Base-by-base conservation (phyloP, 129 eudicot genomes). In the Apium graveolens region DNA sequence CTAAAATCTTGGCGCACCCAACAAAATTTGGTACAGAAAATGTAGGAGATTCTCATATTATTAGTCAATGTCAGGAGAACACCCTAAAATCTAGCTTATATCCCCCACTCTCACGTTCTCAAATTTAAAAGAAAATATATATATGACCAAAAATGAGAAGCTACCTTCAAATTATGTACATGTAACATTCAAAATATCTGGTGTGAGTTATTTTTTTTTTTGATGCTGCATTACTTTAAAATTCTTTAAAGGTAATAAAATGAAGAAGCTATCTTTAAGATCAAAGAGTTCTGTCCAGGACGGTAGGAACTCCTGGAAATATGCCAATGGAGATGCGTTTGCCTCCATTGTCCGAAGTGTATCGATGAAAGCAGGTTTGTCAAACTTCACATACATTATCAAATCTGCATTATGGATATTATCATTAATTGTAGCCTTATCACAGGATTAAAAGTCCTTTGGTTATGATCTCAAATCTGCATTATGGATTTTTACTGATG, bases 201-300 rank as follows among this genome's bases (percentile, higher is more conserved):
- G 20, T 5, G 18, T 63, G 13, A 35, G 37, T 0, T 18, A n/a
- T 65, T 3, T 31, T 16, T 5, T 48, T 31, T 16, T 31, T 31
- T 31, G 5, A 0, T 13, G 18, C 70, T 4, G 39, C 8, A 11
- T 4, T 65, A 12, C 29, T 29, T 3, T 65, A 29, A 5, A 65
- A 65, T 27, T 12, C 7, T 29, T 65, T 5, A 13, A 13, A 65
- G 71, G 8, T 10, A 13, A 31, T 65, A 29, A 65, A 14, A 65
- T 65, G 71, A 65, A 65, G 39, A 65, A 65, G 17, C 0, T 32
- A 65, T 65, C 71, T 65, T 27, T 65, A 6, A 65, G 39, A 21
- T 29, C 71, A 65, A 65, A 11, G 71, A 65, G 71, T 65, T 65
- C 71, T 65, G 71, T 62, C 35, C 69, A 62, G 35, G 69, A 27